A percentile compares a stretch with the other conserved stretches of the same genome.
Evolutionary conservation across 2,329 filamentous ascomycete species (phyloP).

Genomic region (Alternaria brassicicola): DNA sequence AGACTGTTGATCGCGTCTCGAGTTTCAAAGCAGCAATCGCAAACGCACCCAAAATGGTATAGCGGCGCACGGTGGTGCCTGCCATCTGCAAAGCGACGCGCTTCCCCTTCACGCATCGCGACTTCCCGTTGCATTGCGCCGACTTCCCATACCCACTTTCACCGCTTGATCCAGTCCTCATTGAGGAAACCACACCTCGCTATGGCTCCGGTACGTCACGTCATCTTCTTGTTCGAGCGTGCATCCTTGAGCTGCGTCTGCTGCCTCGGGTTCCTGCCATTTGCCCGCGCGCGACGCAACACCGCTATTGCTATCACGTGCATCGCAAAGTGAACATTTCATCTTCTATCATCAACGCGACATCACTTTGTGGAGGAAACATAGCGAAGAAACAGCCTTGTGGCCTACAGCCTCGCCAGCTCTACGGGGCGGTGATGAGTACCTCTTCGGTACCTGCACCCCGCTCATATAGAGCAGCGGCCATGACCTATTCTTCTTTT

Average conservation of each 20-base stretch:
- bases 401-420: neutral
- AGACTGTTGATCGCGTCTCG: neutral
- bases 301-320: slow-evolving; percentile 10
- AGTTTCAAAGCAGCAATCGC: neutral
- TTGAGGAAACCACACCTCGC: slow-evolving; percentile 21
- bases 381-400: neutral
- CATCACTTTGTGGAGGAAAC: neutral
- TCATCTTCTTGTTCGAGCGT: neutral
- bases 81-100: slow-evolving; percentile 38
- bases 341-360: neutral
- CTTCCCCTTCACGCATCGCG: slow-evolving; percentile 41
- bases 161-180: slow-evolving; percentile 23
- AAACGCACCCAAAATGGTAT: slow-evolving; percentile 8
- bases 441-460: neutral
- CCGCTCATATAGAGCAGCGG: neutral
- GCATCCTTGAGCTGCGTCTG: slow-evolving; percentile 2
- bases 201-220: slow-evolving; percentile 46
- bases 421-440: neutral
- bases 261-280: neutral
- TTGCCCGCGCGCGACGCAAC: slow-evolving; percentile 13
- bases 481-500: neutral
- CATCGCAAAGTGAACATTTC: slow-evolving; percentile 4
- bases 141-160: slow-evolving; percentile 27
- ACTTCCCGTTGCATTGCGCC: slow-evolving; percentile 36
- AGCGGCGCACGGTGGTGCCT: slow-evolving; percentile 32